Evolutionary conservation across 2,329 filamentous ascomycete genomes (phyloP).

Genomic region (Paraphoma chrysanthemicola): DNA sequence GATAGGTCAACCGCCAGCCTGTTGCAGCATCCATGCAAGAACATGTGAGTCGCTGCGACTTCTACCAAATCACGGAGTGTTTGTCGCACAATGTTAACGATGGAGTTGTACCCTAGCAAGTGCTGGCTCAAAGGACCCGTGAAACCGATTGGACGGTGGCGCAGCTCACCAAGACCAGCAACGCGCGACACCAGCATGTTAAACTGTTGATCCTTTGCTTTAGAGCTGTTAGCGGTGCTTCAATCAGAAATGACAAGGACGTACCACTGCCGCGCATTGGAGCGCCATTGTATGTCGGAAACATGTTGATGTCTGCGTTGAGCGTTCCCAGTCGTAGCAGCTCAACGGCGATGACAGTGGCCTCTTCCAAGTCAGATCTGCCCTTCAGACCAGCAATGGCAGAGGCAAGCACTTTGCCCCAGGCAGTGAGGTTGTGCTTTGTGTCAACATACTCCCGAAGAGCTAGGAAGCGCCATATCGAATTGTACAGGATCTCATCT

Average conservation of each 20-base stretch:
- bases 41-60: constrained; percentile 78
- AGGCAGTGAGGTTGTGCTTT: constrained; percentile 79
- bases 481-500: constrained; percentile 75
- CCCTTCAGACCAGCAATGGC: constrained; percentile 70
- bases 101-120: constrained; percentile 82
- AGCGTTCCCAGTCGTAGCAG: constrained; percentile 80
- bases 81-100: constrained; percentile 80
- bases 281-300: constrained; percentile 62
- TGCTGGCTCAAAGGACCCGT: constrained; percentile 93
- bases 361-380: constrained; percentile 71
- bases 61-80: constrained; percentile 84
- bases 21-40: constrained; percentile 80
- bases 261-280: constrained; percentile 61
- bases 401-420: constrained; percentile 77
- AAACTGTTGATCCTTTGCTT: constrained; percentile 76
- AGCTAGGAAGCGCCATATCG: constrained; percentile 88
- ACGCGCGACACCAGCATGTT: constrained; percentile 86
- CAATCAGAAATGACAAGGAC: constrained; percentile 14
- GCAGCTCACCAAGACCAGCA: constrained; percentile 80
- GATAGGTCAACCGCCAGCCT: constrained; percentile 63
- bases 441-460: constrained; percentile 84
- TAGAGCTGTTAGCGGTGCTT: constrained; percentile 21
- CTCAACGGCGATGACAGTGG: constrained; percentile 83
- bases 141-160: constrained; percentile 86
- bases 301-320: constrained; percentile 70